These are phyloP conservation scores for Arabidopsis lyrata DNA, from an alignment of 441 rosid species.

Conservation along the genomic window DNA sequence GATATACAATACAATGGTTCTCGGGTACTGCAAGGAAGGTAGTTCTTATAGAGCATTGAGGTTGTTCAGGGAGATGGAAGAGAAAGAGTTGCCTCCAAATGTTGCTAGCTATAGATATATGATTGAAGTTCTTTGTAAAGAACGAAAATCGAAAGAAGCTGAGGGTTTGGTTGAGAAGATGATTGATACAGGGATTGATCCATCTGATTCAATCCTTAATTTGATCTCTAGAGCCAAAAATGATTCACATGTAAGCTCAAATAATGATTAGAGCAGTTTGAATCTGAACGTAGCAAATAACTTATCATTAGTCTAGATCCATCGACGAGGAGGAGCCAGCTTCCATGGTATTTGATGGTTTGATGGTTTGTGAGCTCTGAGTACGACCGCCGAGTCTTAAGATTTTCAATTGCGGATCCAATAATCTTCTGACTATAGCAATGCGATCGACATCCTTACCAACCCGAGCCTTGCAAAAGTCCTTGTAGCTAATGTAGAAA, in stretches of 20 bases:
- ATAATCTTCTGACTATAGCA: background rate
- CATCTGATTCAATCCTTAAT: slow-evolving; percentile 55
- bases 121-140: slow-evolving; percentile 68
- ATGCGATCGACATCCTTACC: slow-evolving; percentile 12
- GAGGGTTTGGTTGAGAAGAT: slow-evolving; percentile 60
- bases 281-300: too few relatives aligned
- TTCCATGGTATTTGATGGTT: background rate
- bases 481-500: background rate
- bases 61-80: slow-evolving; percentile 66
- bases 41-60: slow-evolving; percentile 70
- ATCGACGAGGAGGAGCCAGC: background rate
- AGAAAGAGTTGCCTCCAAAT: slow-evolving; percentile 61
- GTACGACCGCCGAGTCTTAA: background rate
- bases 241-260: slow-evolving; percentile 23
- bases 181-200: slow-evolving; percentile 56
- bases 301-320: too few relatives aligned
- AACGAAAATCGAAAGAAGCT: slow-evolving; percentile 66
- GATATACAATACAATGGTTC: slow-evolving; percentile 69
- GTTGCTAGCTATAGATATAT: slow-evolving; percentile 64
- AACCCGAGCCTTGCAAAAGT: background rate
- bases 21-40: slow-evolving; percentile 76
- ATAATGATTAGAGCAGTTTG: slow-evolving; percentile 18
- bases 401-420: background rate
- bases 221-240: slow-evolving; percentile 54
- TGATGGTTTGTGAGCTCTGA: background rate